Conservation (phyloP, 306 rosid species). For the Hylodesmum podocarpum region DNA sequence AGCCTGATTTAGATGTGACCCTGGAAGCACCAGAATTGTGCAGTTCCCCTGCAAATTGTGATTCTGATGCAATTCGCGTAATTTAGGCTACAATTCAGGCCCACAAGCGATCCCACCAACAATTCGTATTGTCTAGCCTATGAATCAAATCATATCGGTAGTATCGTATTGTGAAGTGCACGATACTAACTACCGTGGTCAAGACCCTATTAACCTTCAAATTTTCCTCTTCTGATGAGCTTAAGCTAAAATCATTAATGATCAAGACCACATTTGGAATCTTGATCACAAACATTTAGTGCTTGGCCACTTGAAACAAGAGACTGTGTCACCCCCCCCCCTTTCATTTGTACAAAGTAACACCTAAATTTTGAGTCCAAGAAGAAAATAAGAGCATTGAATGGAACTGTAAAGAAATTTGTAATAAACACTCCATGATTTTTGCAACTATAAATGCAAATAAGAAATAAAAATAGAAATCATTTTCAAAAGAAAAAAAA, state of each 20-base stretch:
- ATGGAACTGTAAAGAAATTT: background rate
- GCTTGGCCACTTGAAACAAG: background rate
- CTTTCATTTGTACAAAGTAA: background rate
- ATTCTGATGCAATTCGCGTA: too few species aligned
- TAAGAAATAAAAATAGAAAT: background rate
- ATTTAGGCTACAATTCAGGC: too few species aligned
- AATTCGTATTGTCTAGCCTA: too few species aligned
- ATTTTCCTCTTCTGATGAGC: background rate
- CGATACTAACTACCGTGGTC: too few species aligned
- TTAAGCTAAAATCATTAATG: conserved; percentile 9
- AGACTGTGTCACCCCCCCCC: background rate
- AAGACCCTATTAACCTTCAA: conserved; percentile 3
- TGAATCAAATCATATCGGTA: too few species aligned
- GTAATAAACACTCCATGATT: background rate
- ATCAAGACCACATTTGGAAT: background rate
- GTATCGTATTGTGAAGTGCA: too few species aligned
- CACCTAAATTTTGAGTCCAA: background rate
- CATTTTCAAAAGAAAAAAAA: too few species aligned
- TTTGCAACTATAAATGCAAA: background rate
- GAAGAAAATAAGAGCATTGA: background rate
- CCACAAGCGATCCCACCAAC: too few species aligned
- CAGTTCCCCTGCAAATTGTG: too few species aligned
- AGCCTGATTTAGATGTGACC: too few species aligned
- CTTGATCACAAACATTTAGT: background rate
- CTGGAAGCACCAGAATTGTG: too few species aligned